These are phyloP conservation scores for Geotrichum carabidarum DNA, from an alignment of 1,139 yeast genomes.

Conservation along the genomic window DNA sequence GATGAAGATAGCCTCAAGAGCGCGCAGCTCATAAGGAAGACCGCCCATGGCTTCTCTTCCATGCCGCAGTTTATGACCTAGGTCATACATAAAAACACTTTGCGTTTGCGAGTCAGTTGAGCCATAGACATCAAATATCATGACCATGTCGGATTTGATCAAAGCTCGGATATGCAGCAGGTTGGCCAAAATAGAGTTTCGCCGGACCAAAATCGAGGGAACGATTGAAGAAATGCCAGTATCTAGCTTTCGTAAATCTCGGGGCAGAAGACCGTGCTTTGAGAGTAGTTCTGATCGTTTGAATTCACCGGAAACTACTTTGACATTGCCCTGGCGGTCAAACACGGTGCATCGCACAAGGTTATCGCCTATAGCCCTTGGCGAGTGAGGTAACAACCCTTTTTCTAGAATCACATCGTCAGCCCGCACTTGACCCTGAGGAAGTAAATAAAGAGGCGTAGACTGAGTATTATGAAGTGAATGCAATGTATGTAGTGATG, in stretches of 20 bases:
- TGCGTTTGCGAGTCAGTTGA: conserved; percentile 57
- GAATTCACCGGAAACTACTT: conserved; percentile 69
- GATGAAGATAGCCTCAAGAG: conserved; percentile 80
- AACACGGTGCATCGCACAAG: conserved; percentile 66
- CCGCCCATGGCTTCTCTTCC: conserved; percentile 33
- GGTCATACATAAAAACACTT: conserved; percentile 78
- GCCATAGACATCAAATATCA: conserved; percentile 71
- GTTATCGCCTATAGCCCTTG: conserved; percentile 34
- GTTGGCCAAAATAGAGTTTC: conserved; percentile 72
- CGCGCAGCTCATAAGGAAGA: conserved; percentile 72
- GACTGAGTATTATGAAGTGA: not conserved
- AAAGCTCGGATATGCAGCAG: conserved; percentile 82
- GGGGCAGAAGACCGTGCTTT: conserved; percentile 70
- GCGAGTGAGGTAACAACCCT: conserved; percentile 11
- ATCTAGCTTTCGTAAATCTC: conserved; percentile 83
- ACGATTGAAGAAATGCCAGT: conserved; percentile 84
- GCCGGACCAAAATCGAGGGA: conserved; percentile 78
- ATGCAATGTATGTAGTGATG: not conserved
- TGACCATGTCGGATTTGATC: conserved; percentile 71
- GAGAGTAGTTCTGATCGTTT: conserved; percentile 71
- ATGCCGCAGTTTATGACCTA: conserved; percentile 67
- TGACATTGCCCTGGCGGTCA: conserved; percentile 65
- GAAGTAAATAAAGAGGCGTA: not conserved
- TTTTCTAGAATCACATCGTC: conserved; percentile 10
- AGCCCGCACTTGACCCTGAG: not conserved